Evolutionary conservation across 2,329 filamentous ascomycete species (phyloP), one percentile per base, ranked within the genome.

Genomic region (Microdochium bolleyi): DNA sequence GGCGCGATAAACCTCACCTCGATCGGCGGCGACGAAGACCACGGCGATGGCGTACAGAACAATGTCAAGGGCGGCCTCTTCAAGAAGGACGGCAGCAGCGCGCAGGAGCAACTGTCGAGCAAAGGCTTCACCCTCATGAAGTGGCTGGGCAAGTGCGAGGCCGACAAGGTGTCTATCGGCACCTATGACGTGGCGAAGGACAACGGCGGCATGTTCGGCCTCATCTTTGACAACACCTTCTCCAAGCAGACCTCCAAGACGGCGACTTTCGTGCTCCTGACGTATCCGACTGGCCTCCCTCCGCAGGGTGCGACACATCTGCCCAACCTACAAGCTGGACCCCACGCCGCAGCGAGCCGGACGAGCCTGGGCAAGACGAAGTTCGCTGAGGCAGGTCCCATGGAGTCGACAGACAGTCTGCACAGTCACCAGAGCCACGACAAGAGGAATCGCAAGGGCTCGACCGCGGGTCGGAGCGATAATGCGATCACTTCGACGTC

Each of bases 151-250:
- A 96, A 92, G 76, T 97, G 91, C 69, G 92, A 97, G 71, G 92
- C 94, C 37, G 92, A 97, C 73, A 92, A 94, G 73, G 91, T 96
- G 50, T 88, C 89, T 21, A 90, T 92, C 69, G 94, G 92, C 30
- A 94, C 86, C 21, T 89, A 90, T 66, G 88, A 96, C 64, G 89
- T 97, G 24, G 74, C 75, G 1, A 63, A 74, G 8, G 84, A 83
- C 32, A 84, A 94, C 57, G 89, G 85, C 24, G 94, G 94, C 64
- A 96, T 96, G 83, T 99, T 95, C 67, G 94, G 92, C 53, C 76
- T 99, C 56, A 90, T 97, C 30, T 96, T 99, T 65, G 94, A 99
- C 80, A 99, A 99, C 66, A 99, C 94, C 25, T 99, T 99, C 67
- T 96, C 92, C 55, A 97, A 96, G 73, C 89, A 87, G 68, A 86